These are phyloP conservation scores for Fusarium secorum DNA, from an alignment of 2,329 filamentous ascomycete species.

Conservation along the genomic window DNA sequence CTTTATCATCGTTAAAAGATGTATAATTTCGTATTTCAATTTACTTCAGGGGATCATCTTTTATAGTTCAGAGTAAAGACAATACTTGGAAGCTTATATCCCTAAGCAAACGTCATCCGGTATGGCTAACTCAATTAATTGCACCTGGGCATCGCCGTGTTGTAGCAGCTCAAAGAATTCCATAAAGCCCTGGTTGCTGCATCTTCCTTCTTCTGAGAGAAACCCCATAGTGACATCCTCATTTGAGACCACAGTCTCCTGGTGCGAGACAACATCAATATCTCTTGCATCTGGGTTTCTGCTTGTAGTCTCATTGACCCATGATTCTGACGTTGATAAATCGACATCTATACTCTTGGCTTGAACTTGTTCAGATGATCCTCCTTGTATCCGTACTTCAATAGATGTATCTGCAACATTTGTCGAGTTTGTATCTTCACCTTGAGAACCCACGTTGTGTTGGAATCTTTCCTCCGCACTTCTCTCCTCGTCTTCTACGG, in stretches of 20 bases:
- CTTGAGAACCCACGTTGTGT: not conserved
- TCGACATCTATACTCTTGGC: too few relatives aligned
- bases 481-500: not conserved
- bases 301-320: too few relatives aligned
- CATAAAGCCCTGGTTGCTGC: too few relatives aligned
- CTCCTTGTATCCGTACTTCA: not conserved
- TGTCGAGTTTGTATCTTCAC: not conserved
- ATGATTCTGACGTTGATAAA: too few relatives aligned
- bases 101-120: not conserved
- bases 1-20: too few relatives aligned
- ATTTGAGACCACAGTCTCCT: not conserved
- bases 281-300: not conserved
- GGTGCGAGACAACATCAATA: not conserved
- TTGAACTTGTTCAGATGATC: not conserved
- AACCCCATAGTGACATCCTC: not conserved
- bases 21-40: too few relatives aligned
- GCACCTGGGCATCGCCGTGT: rapidly evolving
- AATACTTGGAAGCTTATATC: too few relatives aligned
- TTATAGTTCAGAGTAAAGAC: too few relatives aligned
- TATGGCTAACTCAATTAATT: rapidly evolving
- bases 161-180: rapidly evolving
- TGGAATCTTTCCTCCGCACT: not conserved
- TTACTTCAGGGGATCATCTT: too few relatives aligned
- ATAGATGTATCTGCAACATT: not conserved
- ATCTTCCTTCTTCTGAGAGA: not conserved